A percentile compares a stretch with the other conserved stretches of the same genome.
These are phyloP conservation scores for Wilcoxina mikolae DNA, from an alignment of 495 filamentous ascomycete species.

Conservation along the genomic window DNA sequence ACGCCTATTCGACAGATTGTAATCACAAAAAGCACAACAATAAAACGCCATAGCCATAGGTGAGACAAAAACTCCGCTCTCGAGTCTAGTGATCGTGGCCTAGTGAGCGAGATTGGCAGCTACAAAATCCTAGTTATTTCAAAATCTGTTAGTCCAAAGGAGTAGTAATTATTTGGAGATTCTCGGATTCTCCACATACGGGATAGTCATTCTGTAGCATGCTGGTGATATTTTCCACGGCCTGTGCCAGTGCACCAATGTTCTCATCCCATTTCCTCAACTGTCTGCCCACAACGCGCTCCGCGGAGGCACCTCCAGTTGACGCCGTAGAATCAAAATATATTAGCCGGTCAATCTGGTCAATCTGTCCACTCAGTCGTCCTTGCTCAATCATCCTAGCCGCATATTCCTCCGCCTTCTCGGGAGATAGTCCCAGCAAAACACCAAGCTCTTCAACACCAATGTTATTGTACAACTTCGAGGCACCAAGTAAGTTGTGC, in stretches of 20 bases:
- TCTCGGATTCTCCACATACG: conserved; percentile 29
- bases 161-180: not conserved
- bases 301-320: conserved; percentile 44
- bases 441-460: conserved; percentile 58
- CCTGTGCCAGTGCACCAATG: conserved; percentile 69
- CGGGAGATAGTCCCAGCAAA: conserved; percentile 61
- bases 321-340: conserved; percentile 42
- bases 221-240: conserved; percentile 72
- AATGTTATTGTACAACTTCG: conserved; percentile 81
- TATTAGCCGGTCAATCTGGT: conserved; percentile 83
- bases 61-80: not conserved
- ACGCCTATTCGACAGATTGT: not conserved
- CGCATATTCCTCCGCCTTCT: conserved; percentile 80
- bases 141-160: conserved; percentile 2
- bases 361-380: conserved; percentile 70
- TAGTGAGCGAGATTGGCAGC: conserved; percentile 32
- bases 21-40: not conserved
- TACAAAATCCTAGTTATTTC: conserved; percentile 38
- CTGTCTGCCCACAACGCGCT: conserved; percentile 47
- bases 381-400: conserved; percentile 93
- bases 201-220: conserved; percentile 58
- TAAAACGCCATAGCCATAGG: not conserved
- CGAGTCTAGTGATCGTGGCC: not conserved
- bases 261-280: conserved; percentile 79
- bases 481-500: conserved; percentile 80